These are phyloP conservation scores for Paecilomyces dactylethromorphus DNA, from an alignment of 2,329 filamentous ascomycete genomes.

Conservation along the genomic window DNA sequence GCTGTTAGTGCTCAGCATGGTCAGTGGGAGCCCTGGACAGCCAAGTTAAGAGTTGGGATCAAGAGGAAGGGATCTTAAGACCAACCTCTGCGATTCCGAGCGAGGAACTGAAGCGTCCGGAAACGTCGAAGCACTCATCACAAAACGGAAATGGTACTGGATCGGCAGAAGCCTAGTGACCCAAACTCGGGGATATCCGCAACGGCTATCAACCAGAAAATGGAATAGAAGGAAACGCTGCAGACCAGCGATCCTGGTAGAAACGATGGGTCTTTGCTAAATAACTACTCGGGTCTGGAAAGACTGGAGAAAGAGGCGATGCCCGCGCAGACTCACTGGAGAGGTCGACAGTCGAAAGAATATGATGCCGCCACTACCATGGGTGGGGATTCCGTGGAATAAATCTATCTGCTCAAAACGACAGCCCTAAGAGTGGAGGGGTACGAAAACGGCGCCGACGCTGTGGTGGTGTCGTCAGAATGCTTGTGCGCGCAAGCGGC, in stretches of 20 bases:
- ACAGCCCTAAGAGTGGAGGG: conserved; percentile 14
- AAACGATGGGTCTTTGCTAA: conserved; percentile 19
- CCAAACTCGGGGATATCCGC: conserved; percentile 16
- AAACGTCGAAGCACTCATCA: conserved; percentile 36
- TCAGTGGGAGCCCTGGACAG: conserved; percentile 30
- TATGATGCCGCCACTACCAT: conserved; percentile 11
- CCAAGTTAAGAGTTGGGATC: conserved; percentile 19
- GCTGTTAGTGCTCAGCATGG: conserved; percentile 38
- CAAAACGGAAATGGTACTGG: conserved; percentile 18
- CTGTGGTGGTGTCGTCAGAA: conserved; percentile 27
- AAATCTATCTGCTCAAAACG: conserved; percentile 7
- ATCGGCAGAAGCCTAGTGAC: conserved; percentile 12
- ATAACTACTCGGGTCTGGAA: conserved; percentile 3
- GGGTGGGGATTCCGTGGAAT: conserved; percentile 15
- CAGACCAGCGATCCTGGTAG: conserved; percentile 12
- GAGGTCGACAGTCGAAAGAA: conserved; percentile 12
- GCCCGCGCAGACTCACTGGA: conserved; percentile 11
- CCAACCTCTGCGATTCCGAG: conserved; percentile 34
- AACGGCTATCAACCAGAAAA: conserved; percentile 9
- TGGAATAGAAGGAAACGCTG: conserved; percentile 3
- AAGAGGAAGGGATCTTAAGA: conserved; percentile 9
- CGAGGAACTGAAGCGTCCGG: conserved; percentile 35
- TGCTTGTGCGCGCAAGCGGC: conserved; percentile 21
- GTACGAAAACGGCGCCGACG: conserved; percentile 21
- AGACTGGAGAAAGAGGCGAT: conserved; percentile 14